These are phyloP conservation scores for Annulohypoxylon truncatum DNA, from an alignment of 2,329 filamentous ascomycete genomes.

Conservation along the genomic window DNA sequence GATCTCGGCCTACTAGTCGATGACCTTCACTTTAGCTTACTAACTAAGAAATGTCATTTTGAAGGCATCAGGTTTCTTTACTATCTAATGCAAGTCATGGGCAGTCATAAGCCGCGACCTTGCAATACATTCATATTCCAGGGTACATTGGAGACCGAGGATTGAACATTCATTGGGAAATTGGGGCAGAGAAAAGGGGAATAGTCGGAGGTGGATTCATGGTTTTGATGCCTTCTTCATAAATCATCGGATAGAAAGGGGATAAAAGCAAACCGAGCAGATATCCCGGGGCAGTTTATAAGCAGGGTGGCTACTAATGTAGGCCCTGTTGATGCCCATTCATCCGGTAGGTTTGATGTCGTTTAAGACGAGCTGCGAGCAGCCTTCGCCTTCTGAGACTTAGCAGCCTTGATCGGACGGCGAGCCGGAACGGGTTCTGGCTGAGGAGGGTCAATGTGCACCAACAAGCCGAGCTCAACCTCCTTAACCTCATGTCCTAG, in stretches of 20 bases:
- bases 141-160: background rate
- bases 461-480: background rate
- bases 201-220: background rate
- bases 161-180: background rate
- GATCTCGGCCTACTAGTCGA: constrained; percentile 29
- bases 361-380: background rate
- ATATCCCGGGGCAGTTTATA: background rate
- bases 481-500: background rate
- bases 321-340: background rate
- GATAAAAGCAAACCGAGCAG: background rate
- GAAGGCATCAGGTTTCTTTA: background rate
- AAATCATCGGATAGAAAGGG: background rate
- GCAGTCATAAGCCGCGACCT: background rate
- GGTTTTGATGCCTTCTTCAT: background rate
- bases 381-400: background rate
- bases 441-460: background rate
- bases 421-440: background rate
- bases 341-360: background rate
- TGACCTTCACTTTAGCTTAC: background rate
- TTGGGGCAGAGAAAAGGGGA: background rate
- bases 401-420: background rate
- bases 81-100: background rate
- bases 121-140: background rate
- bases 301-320: background rate
- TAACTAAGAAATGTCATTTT: background rate